Percentiles rank a stretch among this genome's conserved stretches.
phyloP scores from a whole-genome alignment of 495 filamentous ascomycete genomes.

The Barbatosphaeria neglecta region DNA sequence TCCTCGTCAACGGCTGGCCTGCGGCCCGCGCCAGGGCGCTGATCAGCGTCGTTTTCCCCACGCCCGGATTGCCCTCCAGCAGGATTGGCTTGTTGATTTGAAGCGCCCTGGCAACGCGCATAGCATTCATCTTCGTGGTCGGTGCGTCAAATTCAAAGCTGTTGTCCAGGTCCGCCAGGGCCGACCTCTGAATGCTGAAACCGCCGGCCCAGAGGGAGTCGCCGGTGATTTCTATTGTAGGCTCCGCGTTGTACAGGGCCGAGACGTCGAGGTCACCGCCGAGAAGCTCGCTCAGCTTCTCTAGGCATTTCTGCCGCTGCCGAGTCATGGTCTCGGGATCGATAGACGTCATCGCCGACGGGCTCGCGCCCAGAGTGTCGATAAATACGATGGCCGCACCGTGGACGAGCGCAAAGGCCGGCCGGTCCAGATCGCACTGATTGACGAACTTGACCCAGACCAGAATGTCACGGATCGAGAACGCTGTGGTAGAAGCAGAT shows the following conservation, averaged over 20 bases:
- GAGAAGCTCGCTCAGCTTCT: slow-evolving; percentile 51
- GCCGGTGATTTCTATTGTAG: slow-evolving; percentile 32
- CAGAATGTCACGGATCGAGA: slow-evolving; percentile 83
- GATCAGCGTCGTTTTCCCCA: slow-evolving; percentile 92
- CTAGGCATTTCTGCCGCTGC: slow-evolving; percentile 60
- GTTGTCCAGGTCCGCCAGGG: slow-evolving; percentile 36
- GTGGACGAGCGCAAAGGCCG: slow-evolving; percentile 47
- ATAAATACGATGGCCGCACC: slow-evolving; percentile 94
- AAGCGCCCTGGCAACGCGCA: slow-evolving; percentile 82
- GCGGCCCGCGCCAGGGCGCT: slow-evolving; percentile 68
- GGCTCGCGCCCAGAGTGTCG: slow-evolving; percentile 88
- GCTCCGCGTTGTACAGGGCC: slow-evolving; percentile 46
- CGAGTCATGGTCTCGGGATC: slow-evolving; percentile 41
- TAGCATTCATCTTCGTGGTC: slow-evolving; percentile 78
- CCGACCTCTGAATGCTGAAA: slow-evolving; percentile 51
- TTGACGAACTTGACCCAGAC: slow-evolving; percentile 95
- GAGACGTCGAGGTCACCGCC: slow-evolving; percentile 47
- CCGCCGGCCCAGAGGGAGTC: slow-evolving; percentile 51
- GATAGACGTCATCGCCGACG: slow-evolving; percentile 67
- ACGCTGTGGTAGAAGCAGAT: slow-evolving; percentile 53
- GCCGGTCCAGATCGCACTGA: slow-evolving; percentile 29
- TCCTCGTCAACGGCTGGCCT: slow-evolving; percentile 72
- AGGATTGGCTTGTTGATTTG: slow-evolving; percentile 83
- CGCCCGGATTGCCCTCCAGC: slow-evolving; percentile 89
- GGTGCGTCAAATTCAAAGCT: slow-evolving; percentile 74